A percentile compares a stretch with the other conserved stretches of the same genome.
phyloP scores from a whole-genome alignment of 1,139 yeast genomes.

The Blastobotrys raffinosifermentans region DNA sequence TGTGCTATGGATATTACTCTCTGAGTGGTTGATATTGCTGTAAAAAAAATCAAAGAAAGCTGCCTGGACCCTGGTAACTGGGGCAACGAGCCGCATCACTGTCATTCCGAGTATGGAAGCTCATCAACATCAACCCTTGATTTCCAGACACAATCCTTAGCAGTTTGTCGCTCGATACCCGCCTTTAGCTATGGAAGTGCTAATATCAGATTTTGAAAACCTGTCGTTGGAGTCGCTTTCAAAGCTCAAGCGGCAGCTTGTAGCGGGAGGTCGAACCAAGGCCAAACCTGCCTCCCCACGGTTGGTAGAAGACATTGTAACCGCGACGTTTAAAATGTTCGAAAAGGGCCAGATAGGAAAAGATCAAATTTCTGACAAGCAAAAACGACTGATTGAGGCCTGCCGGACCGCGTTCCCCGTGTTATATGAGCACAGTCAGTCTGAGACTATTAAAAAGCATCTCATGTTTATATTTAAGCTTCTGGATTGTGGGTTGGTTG shows the following conservation, averaged over 20 bases:
- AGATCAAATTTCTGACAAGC: too few relatives aligned
- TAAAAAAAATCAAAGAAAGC: not conserved
- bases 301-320: too few relatives aligned
- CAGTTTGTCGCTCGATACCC: too few relatives aligned
- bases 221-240: conserved; percentile 14
- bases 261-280: conserved; percentile 4
- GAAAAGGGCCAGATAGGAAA: too few relatives aligned
- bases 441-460: conserved; percentile 1
- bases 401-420: too few relatives aligned
- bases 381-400: too few relatives aligned
- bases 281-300: too few relatives aligned
- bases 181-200: conserved; percentile 5
- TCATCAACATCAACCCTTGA: too few relatives aligned
- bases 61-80: not conserved
- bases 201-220: conserved; percentile 13
- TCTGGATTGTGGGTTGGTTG: not conserved
- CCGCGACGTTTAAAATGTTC: too few relatives aligned
- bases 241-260: conserved; percentile 12
- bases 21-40: not conserved
- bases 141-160: too few relatives aligned
- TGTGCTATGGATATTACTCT: not conserved
- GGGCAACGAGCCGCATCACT: not conserved
- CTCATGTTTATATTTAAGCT: not conserved
- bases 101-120: not conserved
- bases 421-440: too few relatives aligned